Evolutionary conservation across 106 monocot genomes (phyloP).

Genomic region (Dendrobium chrysotoxum): DNA sequence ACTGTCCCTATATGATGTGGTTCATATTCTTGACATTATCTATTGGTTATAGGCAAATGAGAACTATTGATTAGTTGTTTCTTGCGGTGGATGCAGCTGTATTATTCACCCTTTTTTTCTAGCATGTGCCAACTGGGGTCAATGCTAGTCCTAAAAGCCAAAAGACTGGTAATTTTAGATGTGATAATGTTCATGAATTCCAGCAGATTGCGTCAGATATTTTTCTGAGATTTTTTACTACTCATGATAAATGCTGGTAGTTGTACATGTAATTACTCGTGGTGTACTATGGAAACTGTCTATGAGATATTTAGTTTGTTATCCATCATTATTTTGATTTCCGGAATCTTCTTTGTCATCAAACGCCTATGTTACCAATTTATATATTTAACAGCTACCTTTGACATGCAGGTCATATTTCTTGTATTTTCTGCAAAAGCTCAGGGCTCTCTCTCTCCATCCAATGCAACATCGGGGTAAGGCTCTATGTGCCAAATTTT

Average conservation of each 20-base stretch:
- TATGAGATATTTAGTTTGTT: background rate
- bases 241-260: background rate
- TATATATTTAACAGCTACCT: background rate
- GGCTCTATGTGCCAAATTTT: background rate
- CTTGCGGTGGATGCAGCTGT: background rate
- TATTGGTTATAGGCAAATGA: background rate
- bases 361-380: background rate
- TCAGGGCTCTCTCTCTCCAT: background rate
- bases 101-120: background rate
- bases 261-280: background rate
- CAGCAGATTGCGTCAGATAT: background rate
- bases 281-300: background rate
- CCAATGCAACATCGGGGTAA: background rate
- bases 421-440: slow-evolving; percentile 6
- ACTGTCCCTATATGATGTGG: background rate
- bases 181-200: background rate
- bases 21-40: background rate
- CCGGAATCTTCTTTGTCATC: background rate
- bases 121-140: background rate
- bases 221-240: background rate
- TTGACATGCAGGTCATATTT: slow-evolving; percentile 1
- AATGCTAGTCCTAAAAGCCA: background rate
- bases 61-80: background rate
- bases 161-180: background rate
- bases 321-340: background rate